Base-by-base conservation (phyloP, 2,329 filamentous ascomycete genomes). In the Ascochyta lentis region DNA sequence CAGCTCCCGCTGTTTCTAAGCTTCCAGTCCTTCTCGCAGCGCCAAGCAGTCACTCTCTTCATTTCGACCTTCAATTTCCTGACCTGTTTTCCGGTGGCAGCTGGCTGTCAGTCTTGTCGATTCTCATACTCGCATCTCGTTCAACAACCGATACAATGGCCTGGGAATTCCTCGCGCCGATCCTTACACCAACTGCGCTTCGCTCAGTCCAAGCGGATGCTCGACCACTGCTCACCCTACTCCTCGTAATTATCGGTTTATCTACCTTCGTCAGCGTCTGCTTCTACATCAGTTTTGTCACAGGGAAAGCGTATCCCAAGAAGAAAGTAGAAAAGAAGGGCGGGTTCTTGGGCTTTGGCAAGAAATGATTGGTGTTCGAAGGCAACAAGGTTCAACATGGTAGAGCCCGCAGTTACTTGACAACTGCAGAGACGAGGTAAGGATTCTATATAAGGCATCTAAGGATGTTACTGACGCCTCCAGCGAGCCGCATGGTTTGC, bases 141-240 rank as follows among this genome's bases (percentile, higher is more conserved):
- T n/a, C 31, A 24, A 42, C 27, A 42, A 53, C 37, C 42, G 10
- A 39, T 46, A 64, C 44, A 19, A 70, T 71, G 68, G 66, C 63
- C 31, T 67, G 66, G 59, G 67, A 68, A 7, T 71, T 64, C 49
- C 68, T 71, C 43, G 67, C 68, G 43, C 68, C 68, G 10, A 70
- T 71, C n/a, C 67, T 69, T 29, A 71, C 69, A 16, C 69, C 69
- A 3, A 58, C 66, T 23, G 69, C 69, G n/a, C 58, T 71, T 34
- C 69, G 69, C 49, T 69, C 66, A 27, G 67, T 71, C n/a, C 61
- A 71, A 53, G 67, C 67, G 29, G 69, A 93, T 73, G 89, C 90
- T 10, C 89, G 93, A 3, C 95, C 94, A 15, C 92, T 98, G 66
- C 85, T 96, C 64, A 89, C 89, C 16, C 96, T 92, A 0, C 77